Evolutionary conservation across 352 stramenopile species (phyloP).

Genomic region (Phytopythium kandeliae): DNA sequence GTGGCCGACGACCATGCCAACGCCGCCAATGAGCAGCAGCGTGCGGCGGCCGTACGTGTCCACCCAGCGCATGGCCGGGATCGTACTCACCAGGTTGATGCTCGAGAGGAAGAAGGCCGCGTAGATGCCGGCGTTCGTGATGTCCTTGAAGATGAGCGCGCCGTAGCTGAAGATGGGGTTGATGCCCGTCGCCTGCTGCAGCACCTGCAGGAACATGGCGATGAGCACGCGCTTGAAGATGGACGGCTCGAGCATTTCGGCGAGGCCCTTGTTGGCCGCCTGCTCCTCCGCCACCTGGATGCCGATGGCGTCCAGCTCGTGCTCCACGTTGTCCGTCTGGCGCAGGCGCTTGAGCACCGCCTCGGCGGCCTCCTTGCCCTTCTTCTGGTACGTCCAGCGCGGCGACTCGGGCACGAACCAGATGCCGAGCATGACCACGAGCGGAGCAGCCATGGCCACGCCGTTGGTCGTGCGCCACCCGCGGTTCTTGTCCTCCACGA

Average conservation of each 20-base stretch:
- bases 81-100: conserved; percentile 44
- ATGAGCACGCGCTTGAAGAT: conserved; percentile 36
- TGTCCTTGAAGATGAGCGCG: conserved; percentile 45
- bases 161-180: conserved; percentile 44
- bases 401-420: conserved; percentile 35
- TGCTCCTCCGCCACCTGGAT: conserved; percentile 35
- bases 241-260: conserved; percentile 37
- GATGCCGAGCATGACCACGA: conserved; percentile 51
- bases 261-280: conserved; percentile 16
- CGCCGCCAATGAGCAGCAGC: conserved; percentile 30
- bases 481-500: conserved; percentile 25
- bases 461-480: conserved; percentile 43
- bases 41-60: conserved; percentile 33
- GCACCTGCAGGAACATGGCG: conserved; percentile 37
- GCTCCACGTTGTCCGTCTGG: conserved; percentile 24
- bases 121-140: conserved; percentile 31
- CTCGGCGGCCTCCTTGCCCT: conserved; percentile 31
- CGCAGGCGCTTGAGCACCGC: conserved; percentile 35
- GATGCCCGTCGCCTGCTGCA: conserved; percentile 44
- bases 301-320: conserved; percentile 39
- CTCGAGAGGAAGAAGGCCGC: conserved; percentile 41
- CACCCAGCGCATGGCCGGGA: conserved; percentile 41
- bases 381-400: conserved; percentile 33
- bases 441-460: conserved; percentile 27
- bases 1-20: conserved; percentile 41